These are phyloP conservation scores for Phytophthora pistaciae DNA, from an alignment of 352 stramenopile species.

Conservation along the genomic window DNA sequence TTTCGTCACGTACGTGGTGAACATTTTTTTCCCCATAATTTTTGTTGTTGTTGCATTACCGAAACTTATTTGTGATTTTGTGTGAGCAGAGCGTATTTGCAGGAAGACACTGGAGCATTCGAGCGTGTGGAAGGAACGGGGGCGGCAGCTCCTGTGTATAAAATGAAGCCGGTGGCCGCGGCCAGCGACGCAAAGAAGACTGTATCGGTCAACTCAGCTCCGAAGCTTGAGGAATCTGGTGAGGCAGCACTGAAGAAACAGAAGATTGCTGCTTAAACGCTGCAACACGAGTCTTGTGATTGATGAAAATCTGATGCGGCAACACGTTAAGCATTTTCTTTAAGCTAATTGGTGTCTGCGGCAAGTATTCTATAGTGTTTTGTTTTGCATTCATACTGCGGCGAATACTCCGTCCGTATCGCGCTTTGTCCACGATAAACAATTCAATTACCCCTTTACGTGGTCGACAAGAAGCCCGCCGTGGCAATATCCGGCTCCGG, in stretches of 20 bases:
- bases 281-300: not conserved
- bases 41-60: not conserved
- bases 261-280: slow-evolving; percentile 34
- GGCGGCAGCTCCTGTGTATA: slow-evolving; percentile 35
- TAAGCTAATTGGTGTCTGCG: slow-evolving; percentile 4
- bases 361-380: slow-evolving; percentile 18
- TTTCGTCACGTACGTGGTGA: slow-evolving; percentile 72
- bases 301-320: not conserved
- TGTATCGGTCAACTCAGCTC: slow-evolving; percentile 2
- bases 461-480: slow-evolving; percentile 37
- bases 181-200: slow-evolving; percentile 28
- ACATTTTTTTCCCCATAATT: not conserved
- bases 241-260: slow-evolving; percentile 51
- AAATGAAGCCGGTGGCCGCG: slow-evolving; percentile 36
- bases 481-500: slow-evolving; percentile 38
- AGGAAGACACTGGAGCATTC: slow-evolving; percentile 46
- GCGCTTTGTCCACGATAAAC: slow-evolving; percentile 7
- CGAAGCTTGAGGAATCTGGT: slow-evolving; percentile 27
- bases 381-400: slow-evolving; percentile 29
- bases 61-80: not conserved
- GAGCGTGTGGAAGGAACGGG: slow-evolving; percentile 30
- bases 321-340: slow-evolving; percentile 9
- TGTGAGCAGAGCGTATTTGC: slow-evolving; percentile 42
- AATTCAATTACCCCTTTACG: slow-evolving; percentile 4
- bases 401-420: slow-evolving; percentile 22